Evolutionary conservation across 2,329 filamentous ascomycete genomes (phyloP).

Genomic region (Trichophyton rubrum): DNA sequence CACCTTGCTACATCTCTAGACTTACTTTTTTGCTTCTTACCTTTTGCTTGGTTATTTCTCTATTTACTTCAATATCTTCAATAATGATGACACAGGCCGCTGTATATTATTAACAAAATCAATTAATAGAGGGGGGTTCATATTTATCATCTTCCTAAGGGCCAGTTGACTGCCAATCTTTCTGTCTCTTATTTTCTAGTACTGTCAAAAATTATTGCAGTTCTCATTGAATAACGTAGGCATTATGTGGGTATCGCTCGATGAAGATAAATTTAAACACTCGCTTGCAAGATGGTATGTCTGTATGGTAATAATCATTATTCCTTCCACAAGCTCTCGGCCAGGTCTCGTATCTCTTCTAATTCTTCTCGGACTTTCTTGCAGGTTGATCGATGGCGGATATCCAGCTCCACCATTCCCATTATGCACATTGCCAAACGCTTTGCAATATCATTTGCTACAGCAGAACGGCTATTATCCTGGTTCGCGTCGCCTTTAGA

Average conservation of each 20-base stretch:
- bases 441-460: conserved; percentile 19
- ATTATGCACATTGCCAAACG: conserved; percentile 27
- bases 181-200: not conserved
- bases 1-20: not conserved
- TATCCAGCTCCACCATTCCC: conserved; percentile 31
- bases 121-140: not conserved
- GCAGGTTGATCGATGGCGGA: conserved; percentile 27
- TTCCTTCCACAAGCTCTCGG: not conserved
- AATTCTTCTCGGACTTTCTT: conserved; percentile 25
- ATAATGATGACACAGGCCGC: not conserved
- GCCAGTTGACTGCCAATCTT: not conserved
- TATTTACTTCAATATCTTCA: not conserved
- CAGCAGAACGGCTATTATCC: not conserved
- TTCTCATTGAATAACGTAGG: not conserved
- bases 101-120: not conserved
- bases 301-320: not conserved
- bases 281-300: not conserved
- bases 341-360: conserved; percentile 12
- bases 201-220: not conserved
- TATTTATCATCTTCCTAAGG: not conserved
- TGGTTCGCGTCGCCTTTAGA: not conserved
- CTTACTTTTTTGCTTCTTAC: not conserved
- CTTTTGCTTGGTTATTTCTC: not conserved
- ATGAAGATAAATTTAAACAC: not conserved
- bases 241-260: not conserved